These are phyloP conservation scores for Pythium volutum DNA, from an alignment of 352 stramenopile species.

Conservation along the genomic window DNA sequence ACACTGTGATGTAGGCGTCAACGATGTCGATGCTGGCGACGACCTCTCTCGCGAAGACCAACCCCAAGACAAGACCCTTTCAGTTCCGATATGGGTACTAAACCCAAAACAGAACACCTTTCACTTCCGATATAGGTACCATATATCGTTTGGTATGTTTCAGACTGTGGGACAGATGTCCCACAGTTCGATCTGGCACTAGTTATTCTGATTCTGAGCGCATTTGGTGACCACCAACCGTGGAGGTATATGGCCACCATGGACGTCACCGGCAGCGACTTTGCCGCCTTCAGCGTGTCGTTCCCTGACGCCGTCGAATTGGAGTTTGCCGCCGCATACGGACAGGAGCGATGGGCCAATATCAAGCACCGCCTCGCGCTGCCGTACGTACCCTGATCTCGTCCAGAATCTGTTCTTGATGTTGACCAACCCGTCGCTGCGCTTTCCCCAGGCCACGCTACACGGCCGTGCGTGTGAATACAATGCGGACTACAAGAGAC, in stretches of 20 bases:
- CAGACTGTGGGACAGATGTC: no score
- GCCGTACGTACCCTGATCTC: constrained; percentile 36
- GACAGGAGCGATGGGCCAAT: constrained; percentile 51
- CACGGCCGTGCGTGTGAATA: constrained; percentile 83
- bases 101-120: no score
- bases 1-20: no score
- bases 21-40: no score
- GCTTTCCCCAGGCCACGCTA: constrained; percentile 43
- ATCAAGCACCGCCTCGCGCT: constrained; percentile 75
- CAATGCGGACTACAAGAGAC: constrained; percentile 49
- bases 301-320: constrained; percentile 69
- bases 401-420: neutral
- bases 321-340: constrained; percentile 59
- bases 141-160: no score
- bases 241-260: constrained; percentile 6
- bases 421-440: neutral
- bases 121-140: no score
- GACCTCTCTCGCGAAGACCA: no score
- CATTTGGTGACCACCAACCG: no score
- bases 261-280: constrained; percentile 22
- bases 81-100: no score
- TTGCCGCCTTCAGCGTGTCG: constrained; percentile 64
- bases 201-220: no score
- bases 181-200: no score
- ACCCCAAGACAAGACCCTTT: no score